These are phyloP conservation scores for Grigorovia humatica DNA, from an alignment of 805 yeast species.

Conservation along the genomic window DNA sequence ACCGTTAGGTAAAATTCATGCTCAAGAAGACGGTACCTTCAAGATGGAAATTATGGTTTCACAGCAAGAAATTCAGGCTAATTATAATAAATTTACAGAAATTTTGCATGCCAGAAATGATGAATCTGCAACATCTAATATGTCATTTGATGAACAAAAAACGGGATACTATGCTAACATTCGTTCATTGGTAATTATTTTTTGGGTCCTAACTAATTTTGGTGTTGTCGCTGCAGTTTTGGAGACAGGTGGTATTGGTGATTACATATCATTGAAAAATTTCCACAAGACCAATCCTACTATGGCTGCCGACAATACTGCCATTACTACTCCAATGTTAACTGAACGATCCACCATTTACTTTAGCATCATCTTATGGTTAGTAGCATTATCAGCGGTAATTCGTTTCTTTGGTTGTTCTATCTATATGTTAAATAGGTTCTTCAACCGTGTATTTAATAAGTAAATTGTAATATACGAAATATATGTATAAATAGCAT, in stretches of 20 bases:
- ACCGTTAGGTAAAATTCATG: constrained; percentile 79
- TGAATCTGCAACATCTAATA: constrained; percentile 26
- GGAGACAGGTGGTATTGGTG: constrained; percentile 69
- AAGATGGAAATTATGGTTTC: constrained; percentile 70
- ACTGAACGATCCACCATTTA: constrained; percentile 49
- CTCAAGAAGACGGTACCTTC: constrained; percentile 52
- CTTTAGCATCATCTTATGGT: constrained; percentile 79
- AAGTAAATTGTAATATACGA: not conserved
- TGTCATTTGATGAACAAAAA: constrained; percentile 42
- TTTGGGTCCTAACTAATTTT: constrained; percentile 84
- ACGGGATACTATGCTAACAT: constrained; percentile 83
- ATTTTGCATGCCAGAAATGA: constrained; percentile 37
- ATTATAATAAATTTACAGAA: constrained; percentile 56
- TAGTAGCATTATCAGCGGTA: constrained; percentile 83
- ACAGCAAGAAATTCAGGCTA: constrained; percentile 61
- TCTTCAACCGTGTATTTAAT: constrained; percentile 16
- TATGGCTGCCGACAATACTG: constrained; percentile 5
- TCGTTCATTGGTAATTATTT: constrained; percentile 76
- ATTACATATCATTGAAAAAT: constrained; percentile 23
- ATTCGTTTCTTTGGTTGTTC: constrained; percentile 72
- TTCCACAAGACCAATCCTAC: constrained; percentile 4
- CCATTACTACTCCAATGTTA: constrained; percentile 15
- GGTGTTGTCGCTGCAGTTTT: constrained; percentile 73
- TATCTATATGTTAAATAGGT: constrained; percentile 39
- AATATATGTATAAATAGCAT: not conserved